A percentile compares a stretch with the other conserved stretches of the same genome.
Evolutionary conservation across 805 yeast genomes (phyloP).

Genomic region (Tetrapisispora arboricola): DNA sequence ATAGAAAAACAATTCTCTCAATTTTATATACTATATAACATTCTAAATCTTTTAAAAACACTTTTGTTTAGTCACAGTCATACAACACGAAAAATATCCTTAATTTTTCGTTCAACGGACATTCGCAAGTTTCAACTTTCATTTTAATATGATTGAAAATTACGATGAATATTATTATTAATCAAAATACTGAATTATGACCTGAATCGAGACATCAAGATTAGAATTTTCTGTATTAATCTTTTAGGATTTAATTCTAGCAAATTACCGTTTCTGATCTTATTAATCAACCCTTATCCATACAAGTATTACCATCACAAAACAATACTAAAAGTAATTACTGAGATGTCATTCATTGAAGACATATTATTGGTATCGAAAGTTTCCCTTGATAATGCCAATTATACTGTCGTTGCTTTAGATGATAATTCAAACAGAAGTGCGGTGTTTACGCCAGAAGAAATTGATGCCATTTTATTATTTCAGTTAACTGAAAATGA

Average conservation of each 20-base stretch:
- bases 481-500: slow-evolving; percentile 27
- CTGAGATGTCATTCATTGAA: slow-evolving; percentile 16
- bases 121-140: background rate
- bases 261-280: no score
- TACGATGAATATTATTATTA: no score
- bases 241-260: background rate
- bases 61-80: background rate
- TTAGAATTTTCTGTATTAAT: background rate
- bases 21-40: background rate
- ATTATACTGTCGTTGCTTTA: slow-evolving; percentile 7
- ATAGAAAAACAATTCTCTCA: no score
- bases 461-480: slow-evolving; percentile 23
- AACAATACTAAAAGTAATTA: no score
- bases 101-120: background rate
- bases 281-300: no score
- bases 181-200: no score
- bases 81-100: slow-evolving; percentile 1
- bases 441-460: slow-evolving; percentile 5
- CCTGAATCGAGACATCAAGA: no score
- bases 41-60: background rate
- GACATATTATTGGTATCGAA: slow-evolving; percentile 21
- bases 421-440: slow-evolving; percentile 11
- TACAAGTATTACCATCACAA: no score
- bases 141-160: no score
- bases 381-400: slow-evolving; percentile 8